These are phyloP conservation scores for Panicum virgatum DNA, from an alignment of 202 grass and related monocot genomes.

Conservation along the genomic window DNA sequence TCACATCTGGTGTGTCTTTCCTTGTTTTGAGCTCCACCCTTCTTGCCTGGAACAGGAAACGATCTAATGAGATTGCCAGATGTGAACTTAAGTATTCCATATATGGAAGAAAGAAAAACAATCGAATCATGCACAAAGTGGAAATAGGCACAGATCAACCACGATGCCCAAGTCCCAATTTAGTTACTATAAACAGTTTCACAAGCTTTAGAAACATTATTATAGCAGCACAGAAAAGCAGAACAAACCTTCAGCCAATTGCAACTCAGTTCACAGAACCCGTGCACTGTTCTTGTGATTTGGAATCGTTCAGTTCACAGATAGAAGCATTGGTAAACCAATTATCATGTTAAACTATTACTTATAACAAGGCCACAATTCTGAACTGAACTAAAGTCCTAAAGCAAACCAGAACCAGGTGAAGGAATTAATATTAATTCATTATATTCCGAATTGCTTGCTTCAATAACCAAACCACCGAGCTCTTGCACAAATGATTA, in stretches of 20 bases:
- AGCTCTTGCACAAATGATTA: not conserved
- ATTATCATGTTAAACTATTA: not conserved
- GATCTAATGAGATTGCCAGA: not conserved
- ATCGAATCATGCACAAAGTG: not conserved
- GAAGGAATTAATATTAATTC: too few species aligned
- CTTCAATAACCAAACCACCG: not conserved
- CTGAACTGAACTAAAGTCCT: not conserved
- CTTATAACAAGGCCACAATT: not conserved
- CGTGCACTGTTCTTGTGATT: not conserved
- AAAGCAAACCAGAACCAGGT: not conserved
- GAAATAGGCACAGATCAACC: not conserved
- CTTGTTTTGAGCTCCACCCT: slow-evolving; percentile 92
- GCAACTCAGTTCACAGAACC: not conserved
- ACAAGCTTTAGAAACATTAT: not conserved
- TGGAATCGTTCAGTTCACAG: not conserved
- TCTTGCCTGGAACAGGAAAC: slow-evolving; percentile 44
- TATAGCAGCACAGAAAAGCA: not conserved
- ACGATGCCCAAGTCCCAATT: not conserved
- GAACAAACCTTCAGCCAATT: not conserved
- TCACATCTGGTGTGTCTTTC: slow-evolving; percentile 75
- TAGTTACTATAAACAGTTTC: not conserved
- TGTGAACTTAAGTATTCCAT: not conserved
- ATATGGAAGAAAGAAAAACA: not conserved
- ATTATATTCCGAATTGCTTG: not conserved
- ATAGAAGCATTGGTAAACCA: not conserved